Evolutionary conservation across 1,139 yeast species (phyloP).

Genomic region (Yamadazyma taylorii): DNA sequence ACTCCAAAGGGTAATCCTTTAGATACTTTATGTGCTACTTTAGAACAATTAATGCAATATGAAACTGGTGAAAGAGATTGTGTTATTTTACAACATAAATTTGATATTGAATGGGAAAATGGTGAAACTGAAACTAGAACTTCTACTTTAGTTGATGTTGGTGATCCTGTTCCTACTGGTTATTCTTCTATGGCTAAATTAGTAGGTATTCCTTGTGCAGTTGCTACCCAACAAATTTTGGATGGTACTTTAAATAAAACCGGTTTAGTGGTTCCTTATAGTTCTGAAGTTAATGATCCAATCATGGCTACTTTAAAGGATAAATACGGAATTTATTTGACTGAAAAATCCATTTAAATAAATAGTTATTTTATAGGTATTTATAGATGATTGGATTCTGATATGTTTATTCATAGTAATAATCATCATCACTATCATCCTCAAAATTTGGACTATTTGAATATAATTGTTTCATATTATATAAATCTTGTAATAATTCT

Average conservation of each 20-base stretch:
- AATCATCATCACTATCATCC: slow-evolving; percentile 22
- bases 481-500: slow-evolving; percentile 60
- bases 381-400: too few species aligned
- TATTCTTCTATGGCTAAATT: slow-evolving; percentile 98
- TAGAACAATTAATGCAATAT: slow-evolving; percentile 94
- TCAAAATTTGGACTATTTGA: slow-evolving; percentile 16
- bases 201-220: slow-evolving; percentile 98
- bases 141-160: slow-evolving; percentile 92
- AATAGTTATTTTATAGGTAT: slow-evolving; percentile 3
- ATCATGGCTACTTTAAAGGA: slow-evolving; percentile 90
- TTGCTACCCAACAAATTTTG: slow-evolving; percentile 84
- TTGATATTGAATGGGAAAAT: slow-evolving; percentile 95
- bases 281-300: slow-evolving; percentile 86
- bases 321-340: slow-evolving; percentile 80
- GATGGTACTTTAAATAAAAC: slow-evolving; percentile 70
- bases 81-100: slow-evolving; percentile 95
- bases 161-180: slow-evolving; percentile 67
- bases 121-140: slow-evolving; percentile 91
- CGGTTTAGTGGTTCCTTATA: slow-evolving; percentile 92
- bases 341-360: slow-evolving; percentile 68
- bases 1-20: slow-evolving; percentile 92
- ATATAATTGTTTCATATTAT: slow-evolving; percentile 12
- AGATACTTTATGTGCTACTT: slow-evolving; percentile 94
- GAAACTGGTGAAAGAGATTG: slow-evolving; percentile 94
- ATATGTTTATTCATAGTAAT: slow-evolving; percentile 8